Evolutionary conservation across 1,139 yeast genomes (phyloP).

Genomic region (Taphrina populina): DNA sequence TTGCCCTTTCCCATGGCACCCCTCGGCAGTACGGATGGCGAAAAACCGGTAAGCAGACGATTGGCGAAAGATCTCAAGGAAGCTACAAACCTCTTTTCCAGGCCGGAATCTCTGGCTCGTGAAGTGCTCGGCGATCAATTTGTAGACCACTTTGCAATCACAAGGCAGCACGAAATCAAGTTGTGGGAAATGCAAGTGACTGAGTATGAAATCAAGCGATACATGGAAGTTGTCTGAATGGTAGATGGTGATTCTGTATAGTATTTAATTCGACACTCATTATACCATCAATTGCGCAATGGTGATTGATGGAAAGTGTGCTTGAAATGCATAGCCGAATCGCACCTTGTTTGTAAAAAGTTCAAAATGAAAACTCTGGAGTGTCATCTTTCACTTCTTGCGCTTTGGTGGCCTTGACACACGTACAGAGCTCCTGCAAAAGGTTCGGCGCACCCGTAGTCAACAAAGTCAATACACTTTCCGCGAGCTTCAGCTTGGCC

Average conservation of each 20-base stretch:
- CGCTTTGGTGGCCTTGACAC: too few relatives aligned
- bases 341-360: too few relatives aligned
- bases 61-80: slow-evolving; percentile 43
- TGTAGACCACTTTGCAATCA: slow-evolving; percentile 47
- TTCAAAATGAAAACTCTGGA: too few relatives aligned
- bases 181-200: slow-evolving; percentile 47
- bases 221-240: slow-evolving; percentile 46
- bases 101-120: slow-evolving; percentile 43
- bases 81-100: slow-evolving; percentile 44
- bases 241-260: too few relatives aligned
- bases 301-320: too few relatives aligned
- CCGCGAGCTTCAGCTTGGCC: slow-evolving; percentile 13
- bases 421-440: too few relatives aligned
- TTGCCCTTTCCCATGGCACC: slow-evolving; percentile 43
- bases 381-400: too few relatives aligned
- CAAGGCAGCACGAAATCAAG: slow-evolving; percentile 44
- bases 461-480: neutral
- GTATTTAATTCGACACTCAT: too few relatives aligned
- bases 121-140: slow-evolving; percentile 45
- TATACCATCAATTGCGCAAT: too few relatives aligned
- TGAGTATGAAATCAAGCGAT: slow-evolving; percentile 46
- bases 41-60: slow-evolving; percentile 19
- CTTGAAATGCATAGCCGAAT: too few relatives aligned
- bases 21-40: slow-evolving; percentile 42
- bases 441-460: too few relatives aligned